Base-by-base conservation (phyloP, 108 stramenopile genomes). In the Skeletonema costatum region DNA sequence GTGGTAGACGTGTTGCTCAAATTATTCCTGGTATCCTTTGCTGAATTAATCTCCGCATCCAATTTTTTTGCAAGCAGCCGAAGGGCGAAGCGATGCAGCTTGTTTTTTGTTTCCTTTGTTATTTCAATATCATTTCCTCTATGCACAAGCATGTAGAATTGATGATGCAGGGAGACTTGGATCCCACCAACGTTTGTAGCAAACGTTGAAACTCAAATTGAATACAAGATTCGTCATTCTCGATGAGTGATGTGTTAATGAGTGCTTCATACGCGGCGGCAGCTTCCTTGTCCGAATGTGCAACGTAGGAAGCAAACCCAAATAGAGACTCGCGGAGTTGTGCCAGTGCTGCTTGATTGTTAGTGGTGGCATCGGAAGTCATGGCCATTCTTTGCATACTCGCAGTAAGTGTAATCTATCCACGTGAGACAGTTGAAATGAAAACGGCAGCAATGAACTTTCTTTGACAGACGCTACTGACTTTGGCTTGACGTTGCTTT, bases 101-200 rank as follows among this genome's bases (percentile, higher is more conserved):
- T 10, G 1, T 38, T 66, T 66, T 72, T 58, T 71, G n/a, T 64
- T 78, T 59, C 64, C 71, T n/a, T 78, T 72, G 66, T 78, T 78
- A 72, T 60, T 48, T 38, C 42, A 41, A 59, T 25, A 78, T 66
- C 16, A 71, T 36, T 19, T 72, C 42, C 59, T 50, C 31, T 51
- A 78, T 17, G 58, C 64, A 36, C 1, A 36, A 64, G 7, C 62
- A 50, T 29, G 71, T 21, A 16, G 64, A n/a, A 21, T 41, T 32
- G 17, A 31, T 51, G 19, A 78, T 31, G 1, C 44, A 6, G n/a
- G 36, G 11, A 60, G 77, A 71, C 38, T 17, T 71, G 14, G 77
- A 71, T 48, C 46, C 70, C 65, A 72, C 10, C 33, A 64, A 36
- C 60, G 39, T 32, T 13, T 64, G 56, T 17, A 78, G 8, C 30